Base-by-base conservation (phyloP, 78 protist genomes). In the Polysphondylium violaceum region DNA sequence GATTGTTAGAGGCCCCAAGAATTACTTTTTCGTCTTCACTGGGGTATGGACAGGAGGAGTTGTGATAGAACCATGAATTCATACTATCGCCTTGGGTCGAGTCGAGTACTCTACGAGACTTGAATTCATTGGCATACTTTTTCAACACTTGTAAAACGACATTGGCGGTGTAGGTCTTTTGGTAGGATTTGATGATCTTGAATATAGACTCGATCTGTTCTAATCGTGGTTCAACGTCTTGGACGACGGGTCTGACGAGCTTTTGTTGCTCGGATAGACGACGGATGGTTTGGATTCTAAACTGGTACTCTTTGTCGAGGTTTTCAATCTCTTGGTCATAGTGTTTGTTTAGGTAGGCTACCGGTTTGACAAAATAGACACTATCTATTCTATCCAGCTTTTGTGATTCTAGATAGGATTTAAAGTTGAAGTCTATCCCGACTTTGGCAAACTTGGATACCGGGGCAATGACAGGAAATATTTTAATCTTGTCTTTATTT, bases 111-210 rank as follows among this genome's bases (percentile, higher is more conserved):
- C 91, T 59, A 35, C 91, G 41, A 58, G 43, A 21, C 31, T 69
- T 83, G 23, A 27, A 50, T 53, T 69, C 73, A 17, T 58, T 83
- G 7, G 91, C 76, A 40, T 69, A 41, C 31, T 74, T 83, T 74
- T 83, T 83, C 36, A 56, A 63, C 21, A 83, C 38, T 44, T 67
- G 65, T 8, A 83, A 35, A 0, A 83, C 36, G 31, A 69, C 76
- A 43, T 83, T 74, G 40, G 71, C 60, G 1, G 73, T 53, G 14
- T 83, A 69, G 3, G 74, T 35, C 68, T 83, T 83, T 69, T 83
- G 91, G 43, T 68, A 83, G 23, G 74, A 69, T 31, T 83, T 83
- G 1, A 83, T 43, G 9, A 83, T 23, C 8, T 67, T 47, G n/a
- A 83, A 83, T 1, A 31, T 19, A 27, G 79, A 69, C 43, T 9